Percentiles rank a stretch among this genome's conserved stretches.
phyloP scores from a whole-genome alignment of 2,329 filamentous ascomycete genomes.

The Pestalotiopsis sp. region DNA sequence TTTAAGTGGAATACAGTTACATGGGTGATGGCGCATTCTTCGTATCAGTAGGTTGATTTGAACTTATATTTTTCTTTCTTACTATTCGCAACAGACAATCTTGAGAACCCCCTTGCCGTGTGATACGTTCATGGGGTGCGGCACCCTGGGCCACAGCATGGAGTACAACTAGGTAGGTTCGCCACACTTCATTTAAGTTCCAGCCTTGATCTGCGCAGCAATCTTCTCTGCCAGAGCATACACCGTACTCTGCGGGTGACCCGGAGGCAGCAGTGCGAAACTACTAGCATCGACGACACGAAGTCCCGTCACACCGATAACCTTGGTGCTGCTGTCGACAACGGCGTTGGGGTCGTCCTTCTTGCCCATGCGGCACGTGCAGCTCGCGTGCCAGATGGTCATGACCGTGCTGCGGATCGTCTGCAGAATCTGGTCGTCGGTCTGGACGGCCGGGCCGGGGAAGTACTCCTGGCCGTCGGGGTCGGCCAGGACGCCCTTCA shows the following conservation, averaged over 20 bases:
- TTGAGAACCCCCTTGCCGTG: no score
- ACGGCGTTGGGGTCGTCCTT: constrained; percentile 16
- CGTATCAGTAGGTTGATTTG: no score
- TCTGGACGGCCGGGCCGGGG: constrained; percentile 7
- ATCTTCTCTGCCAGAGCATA: constrained; percentile 15
- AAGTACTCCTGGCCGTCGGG: constrained; percentile 6
- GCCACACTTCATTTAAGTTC: no score
- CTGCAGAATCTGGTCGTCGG: constrained; percentile 14
- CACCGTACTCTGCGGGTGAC: constrained; percentile 14
- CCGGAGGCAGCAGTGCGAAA: constrained; percentile 14
- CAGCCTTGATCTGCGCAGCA: not conserved
- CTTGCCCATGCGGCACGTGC: constrained; percentile 20
- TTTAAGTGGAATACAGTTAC: no score
- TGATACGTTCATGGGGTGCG: no score
- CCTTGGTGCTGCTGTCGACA: constrained; percentile 16
- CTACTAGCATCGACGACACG: constrained; percentile 16
- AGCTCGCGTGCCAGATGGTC: constrained; percentile 18
- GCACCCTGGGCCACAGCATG: no score
- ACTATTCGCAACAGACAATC: no score
- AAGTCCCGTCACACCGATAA: constrained; percentile 18
- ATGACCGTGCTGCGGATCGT: constrained; percentile 10
- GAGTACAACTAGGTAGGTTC: no score
- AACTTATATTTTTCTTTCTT: no score
- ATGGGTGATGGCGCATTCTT: no score
- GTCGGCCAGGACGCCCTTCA: constrained; percentile 3